A percentile compares a stretch with the other conserved stretches of the same genome.
These are phyloP conservation scores for Hyphodiscus hymeniophilus DNA, from an alignment of 495 filamentous ascomycete genomes.

Conservation along the genomic window DNA sequence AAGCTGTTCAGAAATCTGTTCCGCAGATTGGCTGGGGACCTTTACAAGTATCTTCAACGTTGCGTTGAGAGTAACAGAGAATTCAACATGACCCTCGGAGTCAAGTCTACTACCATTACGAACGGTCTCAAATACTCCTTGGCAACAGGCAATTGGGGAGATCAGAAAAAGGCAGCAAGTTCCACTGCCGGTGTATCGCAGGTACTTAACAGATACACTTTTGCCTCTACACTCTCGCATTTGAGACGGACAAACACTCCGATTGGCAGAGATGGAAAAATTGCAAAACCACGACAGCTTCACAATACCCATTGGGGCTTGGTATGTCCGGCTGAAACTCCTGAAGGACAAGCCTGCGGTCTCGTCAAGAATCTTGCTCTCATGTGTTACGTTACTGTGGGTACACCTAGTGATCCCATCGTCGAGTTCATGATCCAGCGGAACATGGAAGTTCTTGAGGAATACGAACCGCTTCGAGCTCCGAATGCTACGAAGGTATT, in stretches of 20 bases:
- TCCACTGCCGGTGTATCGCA: constrained; percentile 96
- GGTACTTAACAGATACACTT: constrained; percentile 96
- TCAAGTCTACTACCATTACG: constrained; percentile 84
- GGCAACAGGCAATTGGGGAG: constrained; percentile 99
- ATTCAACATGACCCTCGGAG: constrained; percentile 80
- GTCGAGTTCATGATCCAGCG: constrained; percentile 89
- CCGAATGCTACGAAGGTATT: constrained; percentile 97
- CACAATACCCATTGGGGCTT: constrained; percentile 99
- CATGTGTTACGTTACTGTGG: constrained; percentile 96
- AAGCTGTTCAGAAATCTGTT: constrained; percentile 87
- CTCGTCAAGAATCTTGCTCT: constrained; percentile 96
- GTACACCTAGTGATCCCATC: constrained; percentile 80
- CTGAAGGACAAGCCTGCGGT: constrained; percentile 97
- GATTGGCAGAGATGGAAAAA: constrained; percentile 94
- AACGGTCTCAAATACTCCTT: constrained; percentile 94
- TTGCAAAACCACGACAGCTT: constrained; percentile 93
- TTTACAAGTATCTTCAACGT: constrained; percentile 80
- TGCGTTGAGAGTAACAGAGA: constrained; percentile 83
- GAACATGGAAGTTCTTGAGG: constrained; percentile 93
- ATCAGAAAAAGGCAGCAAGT: constrained; percentile 93
- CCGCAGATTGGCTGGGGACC: constrained; percentile 77
- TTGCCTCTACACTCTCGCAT: constrained; percentile 92
- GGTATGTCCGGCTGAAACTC: constrained; percentile 95
- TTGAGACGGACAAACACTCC: constrained; percentile 94
- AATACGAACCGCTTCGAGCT: constrained; percentile 82